Conservation (phyloP, 495 filamentous ascomycete species). For the Lichina pygmaea region DNA sequence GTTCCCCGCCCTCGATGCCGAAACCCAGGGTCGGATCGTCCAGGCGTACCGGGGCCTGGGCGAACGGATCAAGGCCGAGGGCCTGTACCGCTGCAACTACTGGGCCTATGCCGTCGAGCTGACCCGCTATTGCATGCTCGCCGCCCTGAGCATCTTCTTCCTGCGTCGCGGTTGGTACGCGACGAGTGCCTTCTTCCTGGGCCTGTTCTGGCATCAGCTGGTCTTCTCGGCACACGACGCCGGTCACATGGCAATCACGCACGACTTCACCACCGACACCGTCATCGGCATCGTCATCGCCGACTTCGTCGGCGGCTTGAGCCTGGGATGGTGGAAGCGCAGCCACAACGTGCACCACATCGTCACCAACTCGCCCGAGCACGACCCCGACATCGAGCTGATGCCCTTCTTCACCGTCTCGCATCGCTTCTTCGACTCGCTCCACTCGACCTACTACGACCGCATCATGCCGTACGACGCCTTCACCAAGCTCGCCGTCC, state of each 20-base stretch:
- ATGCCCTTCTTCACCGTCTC: slow-evolving; percentile 88
- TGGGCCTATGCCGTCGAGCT: slow-evolving; percentile 50
- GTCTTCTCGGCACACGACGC: slow-evolving; percentile 92
- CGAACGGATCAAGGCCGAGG: slow-evolving; percentile 39
- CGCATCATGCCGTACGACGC: slow-evolving; percentile 63
- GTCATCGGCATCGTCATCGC: slow-evolving; percentile 77
- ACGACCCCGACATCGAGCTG: slow-evolving; percentile 93
- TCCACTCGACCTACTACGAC: slow-evolving; percentile 77
- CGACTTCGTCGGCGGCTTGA: slow-evolving; percentile 74
- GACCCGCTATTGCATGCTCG: slow-evolving; percentile 50
- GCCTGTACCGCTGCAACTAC: slow-evolving; percentile 73
- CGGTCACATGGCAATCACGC: slow-evolving; percentile 93
- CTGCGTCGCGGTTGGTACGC: slow-evolving; percentile 49
- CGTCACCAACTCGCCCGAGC: slow-evolving; percentile 86
- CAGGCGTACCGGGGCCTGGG: slow-evolving; percentile 54
- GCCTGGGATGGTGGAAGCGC: slow-evolving; percentile 86
- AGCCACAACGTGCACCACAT: slow-evolving; percentile 98
- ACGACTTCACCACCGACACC: slow-evolving; percentile 56
- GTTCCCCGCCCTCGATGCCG: slow-evolving; percentile 55
- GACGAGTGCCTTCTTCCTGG: slow-evolving; percentile 47
- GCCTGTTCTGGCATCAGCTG: slow-evolving; percentile 82
- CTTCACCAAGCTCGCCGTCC: slow-evolving; percentile 40
- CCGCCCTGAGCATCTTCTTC: slow-evolving; percentile 31
- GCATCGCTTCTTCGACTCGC: slow-evolving; percentile 49
- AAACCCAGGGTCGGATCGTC: slow-evolving; percentile 54